Percentiles rank a stretch among this genome's conserved stretches.
Evolutionary conservation across 495 filamentous ascomycete genomes (phyloP).

Genomic region (Jackrogersella multiformis): DNA sequence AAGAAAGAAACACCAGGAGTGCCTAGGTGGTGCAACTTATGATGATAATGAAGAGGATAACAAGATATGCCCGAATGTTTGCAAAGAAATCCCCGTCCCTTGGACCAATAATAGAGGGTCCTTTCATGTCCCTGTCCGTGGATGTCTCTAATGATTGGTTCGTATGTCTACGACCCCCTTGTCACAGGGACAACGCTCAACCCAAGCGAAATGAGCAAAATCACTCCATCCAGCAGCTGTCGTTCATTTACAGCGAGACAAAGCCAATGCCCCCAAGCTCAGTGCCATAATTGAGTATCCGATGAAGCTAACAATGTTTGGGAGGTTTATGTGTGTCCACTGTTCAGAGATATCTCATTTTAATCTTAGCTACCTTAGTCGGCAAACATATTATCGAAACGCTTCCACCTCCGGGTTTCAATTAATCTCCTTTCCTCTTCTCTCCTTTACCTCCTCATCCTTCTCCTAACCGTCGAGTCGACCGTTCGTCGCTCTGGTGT

Average conservation of each 20-base stretch:
- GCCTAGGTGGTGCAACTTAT: constrained; percentile 27
- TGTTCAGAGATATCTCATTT: constrained; percentile 39
- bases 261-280: constrained; percentile 18
- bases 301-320: constrained; percentile 42
- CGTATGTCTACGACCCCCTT: constrained; percentile 28
- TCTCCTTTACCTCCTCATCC: constrained; percentile 35
- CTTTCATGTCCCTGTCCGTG: constrained; percentile 27
- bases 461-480: constrained; percentile 28
- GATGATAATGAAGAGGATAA: constrained; percentile 15
- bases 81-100: constrained; percentile 35
- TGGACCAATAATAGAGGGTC: constrained; percentile 24
- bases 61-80: constrained; percentile 35
- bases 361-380: constrained; percentile 37
- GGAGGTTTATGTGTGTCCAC: constrained; percentile 25
- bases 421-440: constrained; percentile 27
- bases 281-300: constrained; percentile 24
- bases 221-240: constrained; percentile 21
- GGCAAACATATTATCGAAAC: constrained; percentile 44
- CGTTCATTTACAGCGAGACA: constrained; percentile 43
- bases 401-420: constrained; percentile 21
- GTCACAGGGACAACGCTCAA: constrained; percentile 38
- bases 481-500: constrained; percentile 42
- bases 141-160: constrained; percentile 24
- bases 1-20: constrained; percentile 14
- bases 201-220: constrained; percentile 44